phyloP scores from a whole-genome alignment of 176 grass and related monocot genomes.

The Oryza coarctata region DNA sequence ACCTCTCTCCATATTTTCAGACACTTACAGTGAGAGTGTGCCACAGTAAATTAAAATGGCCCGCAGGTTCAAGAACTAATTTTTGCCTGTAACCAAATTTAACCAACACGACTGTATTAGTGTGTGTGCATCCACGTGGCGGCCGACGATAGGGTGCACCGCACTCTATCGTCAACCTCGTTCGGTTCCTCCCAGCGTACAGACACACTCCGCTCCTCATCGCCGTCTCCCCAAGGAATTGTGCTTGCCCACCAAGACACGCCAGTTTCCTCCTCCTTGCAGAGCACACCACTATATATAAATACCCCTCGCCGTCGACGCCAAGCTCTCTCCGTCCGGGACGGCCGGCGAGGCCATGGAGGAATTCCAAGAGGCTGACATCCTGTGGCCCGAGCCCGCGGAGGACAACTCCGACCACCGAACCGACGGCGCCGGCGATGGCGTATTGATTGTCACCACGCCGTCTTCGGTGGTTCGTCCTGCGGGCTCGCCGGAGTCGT shows the following conservation, averaged over 20 bases:
- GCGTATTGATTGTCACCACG: too few species aligned
- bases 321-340: slow-evolving; percentile 17
- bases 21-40: too few species aligned
- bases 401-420: background rate
- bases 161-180: slow-evolving; percentile 45
- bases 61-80: background rate
- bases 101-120: background rate
- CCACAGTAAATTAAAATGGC: background rate
- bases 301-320: background rate
- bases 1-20: too few species aligned
- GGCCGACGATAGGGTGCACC: slow-evolving; percentile 32
- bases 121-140: slow-evolving; percentile 19
- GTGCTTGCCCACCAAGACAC: slow-evolving; percentile 58
- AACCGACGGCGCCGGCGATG: background rate
- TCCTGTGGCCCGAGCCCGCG: slow-evolving; percentile 40
- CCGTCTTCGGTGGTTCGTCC: background rate
- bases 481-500: background rate
- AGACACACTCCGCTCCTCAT: background rate
- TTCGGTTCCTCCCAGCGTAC: slow-evolving; percentile 10
- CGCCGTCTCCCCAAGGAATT: slow-evolving; percentile 26
- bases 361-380: slow-evolving; percentile 56
- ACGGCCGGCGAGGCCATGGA: slow-evolving; percentile 54
- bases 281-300: slow-evolving; percentile 27
- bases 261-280: slow-evolving; percentile 2
- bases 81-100: background rate